Conservation (phyloP, 805 yeast species). For the Spathaspora sp. region DNA sequence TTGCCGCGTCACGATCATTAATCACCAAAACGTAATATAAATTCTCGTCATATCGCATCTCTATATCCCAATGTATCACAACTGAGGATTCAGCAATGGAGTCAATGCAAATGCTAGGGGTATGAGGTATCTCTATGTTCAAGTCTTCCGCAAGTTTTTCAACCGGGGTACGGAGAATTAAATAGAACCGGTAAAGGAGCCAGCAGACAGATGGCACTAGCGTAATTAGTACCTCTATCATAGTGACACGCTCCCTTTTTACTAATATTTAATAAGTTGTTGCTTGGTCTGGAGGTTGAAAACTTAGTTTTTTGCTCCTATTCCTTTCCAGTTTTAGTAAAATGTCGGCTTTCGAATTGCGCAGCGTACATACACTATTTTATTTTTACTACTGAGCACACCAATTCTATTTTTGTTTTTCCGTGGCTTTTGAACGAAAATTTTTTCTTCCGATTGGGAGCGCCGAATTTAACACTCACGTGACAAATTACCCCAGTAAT, state of each 20-base stretch:
- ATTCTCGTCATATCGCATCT: slow-evolving; percentile 23
- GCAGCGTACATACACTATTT: neutral
- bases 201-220: slow-evolving; percentile 34
- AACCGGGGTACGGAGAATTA: slow-evolving; percentile 40
- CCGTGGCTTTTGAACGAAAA: neutral
- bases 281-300: neutral
- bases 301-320: neutral
- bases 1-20: slow-evolving; percentile 34
- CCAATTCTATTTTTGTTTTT: neutral
- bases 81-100: slow-evolving; percentile 44
- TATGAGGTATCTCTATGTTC: slow-evolving; percentile 52
- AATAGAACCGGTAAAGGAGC: slow-evolving; percentile 37
- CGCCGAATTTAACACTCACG: neutral
- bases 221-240: slow-evolving; percentile 33
- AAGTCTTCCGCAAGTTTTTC: slow-evolving; percentile 44
- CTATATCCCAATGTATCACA: slow-evolving; percentile 54
- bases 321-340: neutral
- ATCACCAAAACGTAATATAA: slow-evolving; percentile 30
- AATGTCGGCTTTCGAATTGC: neutral
- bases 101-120: slow-evolving; percentile 54
- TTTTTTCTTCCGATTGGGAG: neutral
- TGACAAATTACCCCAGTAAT: neutral
- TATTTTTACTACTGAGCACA: neutral
- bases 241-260: slow-evolving; percentile 5
- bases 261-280: neutral